These are phyloP conservation scores for Tuber microsphaerosporum DNA, from an alignment of 495 filamentous ascomycete genomes.

Conservation along the genomic window DNA sequence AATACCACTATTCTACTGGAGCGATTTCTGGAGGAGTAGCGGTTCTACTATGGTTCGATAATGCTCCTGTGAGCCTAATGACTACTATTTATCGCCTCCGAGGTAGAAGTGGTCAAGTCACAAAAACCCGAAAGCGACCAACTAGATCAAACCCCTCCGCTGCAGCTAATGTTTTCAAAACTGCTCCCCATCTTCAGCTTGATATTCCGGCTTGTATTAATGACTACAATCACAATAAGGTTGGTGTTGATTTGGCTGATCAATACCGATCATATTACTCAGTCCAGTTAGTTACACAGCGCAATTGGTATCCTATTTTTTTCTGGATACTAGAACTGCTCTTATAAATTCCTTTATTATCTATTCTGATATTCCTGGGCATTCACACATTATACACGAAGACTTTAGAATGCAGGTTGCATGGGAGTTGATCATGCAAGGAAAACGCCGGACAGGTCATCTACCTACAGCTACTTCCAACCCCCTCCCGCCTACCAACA, in stretches of 20 bases:
- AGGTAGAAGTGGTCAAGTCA: too few relatives aligned
- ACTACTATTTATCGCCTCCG: neutral
- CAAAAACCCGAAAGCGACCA: conserved; percentile 3
- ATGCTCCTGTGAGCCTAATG: conserved; percentile 7
- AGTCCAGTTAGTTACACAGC: conserved; percentile 22
- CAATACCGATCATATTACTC: conserved; percentile 24
- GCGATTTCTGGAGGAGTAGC: conserved; percentile 2
- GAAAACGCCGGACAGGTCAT: too few relatives aligned
- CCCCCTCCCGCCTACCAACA: too few relatives aligned
- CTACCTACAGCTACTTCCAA: too few relatives aligned
- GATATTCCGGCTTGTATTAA: conserved; percentile 25
- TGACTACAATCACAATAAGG: conserved; percentile 36
- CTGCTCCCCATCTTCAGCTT: neutral
- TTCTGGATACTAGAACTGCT: conserved; percentile 39
- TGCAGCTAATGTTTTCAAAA: conserved; percentile 3
- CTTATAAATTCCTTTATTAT: conserved; percentile 20
- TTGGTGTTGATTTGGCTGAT: conserved; percentile 30
- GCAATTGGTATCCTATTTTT: conserved; percentile 36
- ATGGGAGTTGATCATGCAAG: conserved; percentile 9
- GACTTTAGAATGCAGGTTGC: conserved; percentile 13
- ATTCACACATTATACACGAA: neutral
- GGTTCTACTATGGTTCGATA: conserved; percentile 16
- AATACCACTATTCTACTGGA: conserved; percentile 9
- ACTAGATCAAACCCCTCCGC: conserved; percentile 7
- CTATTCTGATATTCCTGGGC: neutral